Evolutionary conservation across 2,329 filamentous ascomycete species (phyloP), one percentile per base, ranked within the genome.

Genomic region (Aspergillus costaricaensis): DNA sequence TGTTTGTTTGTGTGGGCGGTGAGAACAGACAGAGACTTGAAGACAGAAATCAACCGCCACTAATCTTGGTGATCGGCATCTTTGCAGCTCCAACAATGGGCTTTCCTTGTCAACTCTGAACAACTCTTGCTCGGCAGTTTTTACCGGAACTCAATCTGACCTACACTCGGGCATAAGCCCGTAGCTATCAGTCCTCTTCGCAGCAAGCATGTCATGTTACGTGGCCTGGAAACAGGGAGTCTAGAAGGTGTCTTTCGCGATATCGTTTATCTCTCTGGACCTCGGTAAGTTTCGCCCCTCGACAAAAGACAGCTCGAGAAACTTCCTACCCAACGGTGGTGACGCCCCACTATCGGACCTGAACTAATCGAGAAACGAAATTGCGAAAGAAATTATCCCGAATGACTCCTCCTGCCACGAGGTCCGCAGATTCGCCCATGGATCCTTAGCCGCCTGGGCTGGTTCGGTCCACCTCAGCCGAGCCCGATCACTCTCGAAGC

Each of bases 401-500:
- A 9, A 32, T 44, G 38, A 39, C 38, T 47, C 38, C 8, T 43
- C 27, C 48, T 41, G 56, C 63, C 61, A 65, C 58, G 58, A 63
- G 58, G 50, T 21, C 17, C 25, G 32, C 50, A 47, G 50, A 47
- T 39, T 41, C 39, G 36, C 7, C 62, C 62, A 58, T 62, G 60
- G 62, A 52, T 54, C 48, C 51, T 43, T 39, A 54, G 47, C 50
- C 44, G 59, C 54, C 39, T 50, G 30, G 27, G 12, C 21, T 57
- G 36, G 56, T 32, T 43, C 32, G 57, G 53, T 52, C 62, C 63
- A 65, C 63, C 43, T 61, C 56, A 58, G 48, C 54, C 19, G 41
- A 59, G 39, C 19, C 61, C 53, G 59, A 57, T 47, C 48, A 55
- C 32, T 57, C 57, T 54, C 41, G 55, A 57, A 14, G 41, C 39